Evolutionary conservation across 208 protist species (phyloP), one percentile per base, ranked within the genome.

Genomic region (Leptomonas pyrrhocoris): DNA sequence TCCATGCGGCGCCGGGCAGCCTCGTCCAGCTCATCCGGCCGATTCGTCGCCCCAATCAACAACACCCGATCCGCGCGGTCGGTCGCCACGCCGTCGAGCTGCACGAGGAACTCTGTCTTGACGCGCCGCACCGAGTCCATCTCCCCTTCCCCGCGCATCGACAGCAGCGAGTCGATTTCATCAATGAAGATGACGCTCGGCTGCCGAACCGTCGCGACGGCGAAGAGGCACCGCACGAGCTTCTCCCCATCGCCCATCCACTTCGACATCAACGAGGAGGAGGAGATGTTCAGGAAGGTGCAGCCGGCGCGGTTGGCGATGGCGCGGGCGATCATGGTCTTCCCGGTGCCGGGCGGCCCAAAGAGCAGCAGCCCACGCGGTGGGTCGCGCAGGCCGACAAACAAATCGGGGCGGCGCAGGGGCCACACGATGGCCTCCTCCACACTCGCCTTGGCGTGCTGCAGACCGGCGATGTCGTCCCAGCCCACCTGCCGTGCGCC

Each of bases 51-150:
- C 31, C 89, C 94, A 45, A 98, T 94, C 8, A 98, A 73, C 28
- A 98, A 83, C 34, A 98, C 88, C 34, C 87, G 83, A 55, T 96
- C 91, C 4, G 79, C 78, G 42, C 78, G 68, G 45, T 88, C 77
- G 12, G 89, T 93, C 28, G 80, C 83, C 28, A 93, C 94, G 31
- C 92, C 94, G 65, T 97, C 90, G 18, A 95, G 78, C 84, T 99
- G 98, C 31, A 99, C 98, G 1, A 99, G 82, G 62, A 99, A 99
- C 82, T 99, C 99, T 27, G 98, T 99, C 83, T 99, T 99, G n/a
- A 99, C 92, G 40, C 98, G 83, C 31, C 98, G 79, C 8, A 97
- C 84, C 1, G 81, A 77, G 59, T 97, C 92, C 70, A 85, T 85
- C 76, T 95, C 92, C 0, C 85, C 87, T 43, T 95, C 90, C 3